A percentile compares a stretch with the other conserved stretches of the same genome.
phyloP scores from a whole-genome alignment of 2,329 filamentous ascomycete genomes.

The Penicillium sp. region DNA sequence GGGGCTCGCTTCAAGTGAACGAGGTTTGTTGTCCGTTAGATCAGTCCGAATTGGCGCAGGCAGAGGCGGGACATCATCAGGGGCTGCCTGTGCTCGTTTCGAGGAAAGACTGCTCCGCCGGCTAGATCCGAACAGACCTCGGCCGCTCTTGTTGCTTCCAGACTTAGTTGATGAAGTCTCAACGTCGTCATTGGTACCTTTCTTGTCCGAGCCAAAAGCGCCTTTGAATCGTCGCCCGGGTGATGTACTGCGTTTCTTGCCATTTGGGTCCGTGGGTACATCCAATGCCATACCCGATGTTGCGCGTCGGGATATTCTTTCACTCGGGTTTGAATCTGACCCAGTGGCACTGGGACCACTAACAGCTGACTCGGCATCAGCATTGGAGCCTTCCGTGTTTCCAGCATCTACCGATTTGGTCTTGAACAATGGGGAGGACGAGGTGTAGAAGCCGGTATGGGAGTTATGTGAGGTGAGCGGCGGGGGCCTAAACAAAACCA shows the following conservation, averaged over 20 bases:
- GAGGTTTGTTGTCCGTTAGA: slow-evolving; percentile 21
- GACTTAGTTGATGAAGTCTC: slow-evolving; percentile 40
- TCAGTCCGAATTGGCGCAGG: slow-evolving; percentile 29
- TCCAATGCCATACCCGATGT: slow-evolving; percentile 25
- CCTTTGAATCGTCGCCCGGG: slow-evolving; percentile 63
- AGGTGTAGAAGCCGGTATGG: slow-evolving; percentile 59
- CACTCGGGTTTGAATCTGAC: slow-evolving; percentile 38
- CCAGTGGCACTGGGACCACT: slow-evolving; percentile 27
- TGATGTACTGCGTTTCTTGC: slow-evolving; percentile 55
- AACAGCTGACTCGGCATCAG: slow-evolving; percentile 22
- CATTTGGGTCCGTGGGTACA: slow-evolving; percentile 28
- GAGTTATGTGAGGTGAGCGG: slow-evolving; percentile 52
- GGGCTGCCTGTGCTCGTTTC: slow-evolving; percentile 23
- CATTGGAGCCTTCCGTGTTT: slow-evolving; percentile 27
- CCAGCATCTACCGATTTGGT: slow-evolving; percentile 42
- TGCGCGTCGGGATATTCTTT: slow-evolving; percentile 24
- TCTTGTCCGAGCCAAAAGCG: slow-evolving; percentile 55
- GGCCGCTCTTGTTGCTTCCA: slow-evolving; percentile 34
- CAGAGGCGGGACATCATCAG: slow-evolving; percentile 28
- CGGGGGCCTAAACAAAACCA: slow-evolving; percentile 31
- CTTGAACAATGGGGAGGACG: slow-evolving; percentile 59
- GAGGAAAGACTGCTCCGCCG: slow-evolving; percentile 32
- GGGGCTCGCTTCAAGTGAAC: slow-evolving; percentile 19
- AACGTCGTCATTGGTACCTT: slow-evolving; percentile 43
- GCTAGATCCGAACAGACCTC: slow-evolving; percentile 31